Conservation (phyloP, 768 basidiomycete species). For the Baorangia bicolor region DNA sequence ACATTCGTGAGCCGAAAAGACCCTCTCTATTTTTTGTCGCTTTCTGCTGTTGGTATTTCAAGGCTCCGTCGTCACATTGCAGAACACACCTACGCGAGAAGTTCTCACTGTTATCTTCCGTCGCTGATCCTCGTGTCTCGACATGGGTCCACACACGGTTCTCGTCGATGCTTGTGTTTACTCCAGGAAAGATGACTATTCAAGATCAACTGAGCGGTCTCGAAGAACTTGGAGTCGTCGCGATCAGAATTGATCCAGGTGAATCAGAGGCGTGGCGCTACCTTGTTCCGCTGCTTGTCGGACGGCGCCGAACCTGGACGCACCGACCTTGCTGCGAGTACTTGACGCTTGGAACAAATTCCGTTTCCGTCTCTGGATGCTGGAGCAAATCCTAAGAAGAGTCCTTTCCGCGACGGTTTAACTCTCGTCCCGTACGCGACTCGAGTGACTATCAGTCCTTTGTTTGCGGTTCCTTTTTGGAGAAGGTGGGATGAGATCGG, state of each 20-base stretch:
- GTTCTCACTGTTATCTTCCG: conserved; percentile 45
- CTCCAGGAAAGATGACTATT: conserved; percentile 33
- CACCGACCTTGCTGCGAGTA: too few species aligned
- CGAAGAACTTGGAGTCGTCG: conserved; percentile 12
- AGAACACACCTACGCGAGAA: conserved; percentile 11
- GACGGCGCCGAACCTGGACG: too few species aligned
- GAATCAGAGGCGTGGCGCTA: conserved; percentile 45
- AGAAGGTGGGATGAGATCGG: too few species aligned
- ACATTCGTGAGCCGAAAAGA: conserved; percentile 35
- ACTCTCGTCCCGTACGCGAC: too few species aligned
- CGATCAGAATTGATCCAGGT: conserved; percentile 14
- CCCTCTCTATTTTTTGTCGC: conserved; percentile 30
- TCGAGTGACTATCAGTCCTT: too few species aligned
- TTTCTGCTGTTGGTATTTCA: conserved; percentile 25
- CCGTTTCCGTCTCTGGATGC: too few species aligned
- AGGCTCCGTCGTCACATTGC: conserved; percentile 21
- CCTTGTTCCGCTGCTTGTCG: too few species aligned
- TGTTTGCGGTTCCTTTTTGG: too few species aligned
- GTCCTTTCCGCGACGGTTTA: too few species aligned
- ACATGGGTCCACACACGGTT: conserved; percentile 48
- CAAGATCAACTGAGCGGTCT: not conserved
- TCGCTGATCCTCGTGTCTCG: conserved; percentile 46
- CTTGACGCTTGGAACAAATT: too few species aligned
- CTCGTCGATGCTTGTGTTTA: conserved; percentile 50
- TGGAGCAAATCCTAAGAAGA: too few species aligned